Evolutionary conservation across 495 filamentous ascomycete genomes (phyloP).

Genomic region (Amniculicola lignicola): DNA sequence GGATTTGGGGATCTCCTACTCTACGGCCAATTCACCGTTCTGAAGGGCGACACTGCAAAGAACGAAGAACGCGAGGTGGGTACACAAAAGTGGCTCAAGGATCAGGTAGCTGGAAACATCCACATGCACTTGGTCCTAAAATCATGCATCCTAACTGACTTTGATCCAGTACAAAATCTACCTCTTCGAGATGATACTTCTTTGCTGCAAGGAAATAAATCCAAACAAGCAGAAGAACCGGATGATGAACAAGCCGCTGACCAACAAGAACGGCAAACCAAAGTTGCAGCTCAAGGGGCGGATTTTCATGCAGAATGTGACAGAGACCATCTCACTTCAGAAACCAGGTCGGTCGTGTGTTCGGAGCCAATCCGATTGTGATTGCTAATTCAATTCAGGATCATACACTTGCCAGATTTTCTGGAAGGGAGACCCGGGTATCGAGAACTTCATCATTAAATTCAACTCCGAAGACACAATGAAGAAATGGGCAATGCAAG

Average conservation of each 20-base stretch:
- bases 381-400: conserved; percentile 49
- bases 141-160: conserved; percentile 7
- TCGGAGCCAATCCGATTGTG: background rate
- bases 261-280: conserved; percentile 69
- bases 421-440: conserved; percentile 95
- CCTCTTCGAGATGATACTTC: conserved; percentile 89
- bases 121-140: background rate
- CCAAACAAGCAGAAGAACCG: conserved; percentile 74
- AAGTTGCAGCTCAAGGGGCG: conserved; percentile 92
- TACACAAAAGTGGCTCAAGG: background rate
- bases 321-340: conserved; percentile 76
- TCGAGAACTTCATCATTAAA: conserved; percentile 93
- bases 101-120: conserved; percentile 16
- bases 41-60: conserved; percentile 70
- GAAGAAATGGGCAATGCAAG: conserved; percentile 77
- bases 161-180: conserved; percentile 83
- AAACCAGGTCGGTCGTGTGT: conserved; percentile 65
- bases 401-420: conserved; percentile 95
- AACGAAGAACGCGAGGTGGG: conserved; percentile 43
- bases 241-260: conserved; percentile 65
- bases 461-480: conserved; percentile 87
- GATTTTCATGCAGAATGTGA: conserved; percentile 99
- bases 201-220: conserved; percentile 95
- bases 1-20: conserved; percentile 85
- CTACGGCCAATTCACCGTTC: conserved; percentile 88